Conservation (phyloP, 306 rosid genomes). For the Astragalus membranaceus region DNA sequence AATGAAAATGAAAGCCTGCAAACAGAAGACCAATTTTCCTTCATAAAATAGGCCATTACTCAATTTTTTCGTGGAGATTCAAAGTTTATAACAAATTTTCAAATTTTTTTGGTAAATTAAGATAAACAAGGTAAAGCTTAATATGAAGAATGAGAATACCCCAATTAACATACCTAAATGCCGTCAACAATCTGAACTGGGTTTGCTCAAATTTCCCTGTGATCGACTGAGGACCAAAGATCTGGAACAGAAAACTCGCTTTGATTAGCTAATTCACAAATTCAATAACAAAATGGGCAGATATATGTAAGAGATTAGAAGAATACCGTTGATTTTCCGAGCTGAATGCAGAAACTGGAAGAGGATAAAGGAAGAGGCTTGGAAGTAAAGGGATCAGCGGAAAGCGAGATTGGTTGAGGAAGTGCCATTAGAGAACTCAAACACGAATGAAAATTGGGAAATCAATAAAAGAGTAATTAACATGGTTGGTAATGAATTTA, state of each 20-base stretch:
- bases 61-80: background rate
- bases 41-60: background rate
- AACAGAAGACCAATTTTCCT: background rate
- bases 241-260: constrained; percentile 27
- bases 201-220: constrained; percentile 33
- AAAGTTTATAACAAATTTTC: background rate
- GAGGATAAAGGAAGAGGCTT: constrained; percentile 15
- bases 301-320: background rate
- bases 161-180: constrained; percentile 32
- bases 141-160: background rate
- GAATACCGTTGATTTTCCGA: constrained; percentile 31
- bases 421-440: constrained; percentile 50
- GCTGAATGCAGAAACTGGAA: constrained; percentile 7
- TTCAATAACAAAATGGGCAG: background rate
- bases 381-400: constrained; percentile 25
- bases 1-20: constrained; percentile 9
- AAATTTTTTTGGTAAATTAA: background rate
- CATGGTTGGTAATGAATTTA: background rate
- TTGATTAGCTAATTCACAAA: constrained; percentile 13
- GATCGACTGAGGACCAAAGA: constrained; percentile 38
- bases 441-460: background rate
- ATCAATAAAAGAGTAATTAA: constrained; percentile 21
- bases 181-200: constrained; percentile 31
- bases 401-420: constrained; percentile 38
- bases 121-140: background rate